Percentiles rank a stretch among this genome's conserved stretches.
phyloP scores from a whole-genome alignment of 768 basidiomycete species.

The Kwoniella dendrophila region DNA sequence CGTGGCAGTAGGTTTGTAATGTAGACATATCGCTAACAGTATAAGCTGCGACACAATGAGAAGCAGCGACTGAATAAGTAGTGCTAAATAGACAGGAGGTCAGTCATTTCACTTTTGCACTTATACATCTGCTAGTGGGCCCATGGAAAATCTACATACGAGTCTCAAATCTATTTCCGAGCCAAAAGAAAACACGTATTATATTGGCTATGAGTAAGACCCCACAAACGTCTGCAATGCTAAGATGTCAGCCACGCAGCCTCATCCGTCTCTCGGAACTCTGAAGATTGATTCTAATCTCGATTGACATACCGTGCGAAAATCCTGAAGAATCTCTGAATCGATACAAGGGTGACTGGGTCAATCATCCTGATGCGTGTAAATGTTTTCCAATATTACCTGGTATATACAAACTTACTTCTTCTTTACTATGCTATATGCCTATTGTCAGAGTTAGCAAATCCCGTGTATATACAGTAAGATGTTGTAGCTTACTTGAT shows the following conservation, averaged over 20 bases:
- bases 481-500: slow-evolving; percentile 39
- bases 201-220: slow-evolving; percentile 54
- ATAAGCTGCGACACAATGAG: slow-evolving; percentile 55
- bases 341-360: background rate
- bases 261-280: too few species aligned
- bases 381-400: too few species aligned
- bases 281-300: background rate
- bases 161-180: slow-evolving; percentile 54
- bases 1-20: slow-evolving; percentile 38
- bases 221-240: slow-evolving; percentile 48
- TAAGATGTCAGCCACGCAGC: background rate
- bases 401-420: too few species aligned
- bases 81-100: slow-evolving; percentile 31
- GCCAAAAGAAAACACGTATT: slow-evolving; percentile 56
- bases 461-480: background rate
- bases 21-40: slow-evolving; percentile 54
- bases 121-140: background rate
- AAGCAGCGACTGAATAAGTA: slow-evolving; percentile 54
- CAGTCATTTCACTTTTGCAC: too few species aligned
- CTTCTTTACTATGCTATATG: slow-evolving; percentile 52
- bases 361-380: background rate
- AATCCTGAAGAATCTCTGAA: slow-evolving; percentile 55
- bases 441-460: slow-evolving; percentile 28
- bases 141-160: slow-evolving; percentile 30
- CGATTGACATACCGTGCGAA: slow-evolving; percentile 44